Base-by-base conservation (phyloP, 1,284 basidiomycete genomes). In the Puccinia brachypodii region DNA sequence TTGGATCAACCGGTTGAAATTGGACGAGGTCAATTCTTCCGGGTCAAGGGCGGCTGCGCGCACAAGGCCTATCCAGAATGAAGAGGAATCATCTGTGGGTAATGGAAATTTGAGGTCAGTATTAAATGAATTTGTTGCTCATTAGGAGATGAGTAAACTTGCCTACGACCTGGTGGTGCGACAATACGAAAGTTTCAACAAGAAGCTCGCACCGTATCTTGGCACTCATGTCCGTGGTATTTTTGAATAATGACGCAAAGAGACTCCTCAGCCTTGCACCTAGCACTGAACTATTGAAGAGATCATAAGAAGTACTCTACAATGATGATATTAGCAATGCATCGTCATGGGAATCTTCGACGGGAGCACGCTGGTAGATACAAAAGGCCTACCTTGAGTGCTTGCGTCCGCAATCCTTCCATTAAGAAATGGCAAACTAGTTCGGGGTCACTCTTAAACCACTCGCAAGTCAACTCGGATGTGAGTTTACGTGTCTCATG, bases 221-320 rank as follows among this genome's bases (percentile, higher is more conserved):
- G 47, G 40, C 73, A 69, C 72, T 74, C 64, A 64, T 50, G 16
- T 82, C n/a, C 31, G 66, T 40, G 36, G 44, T 82, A 56, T 92
- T 88, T 47, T 90, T 90, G 53, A 96, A 93, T 3, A 99, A 89
- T 0, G 95, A 94, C 0, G 94, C 92, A 8, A 99, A 89, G 88
- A 87, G 88, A 82, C 60, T 44, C n/a, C 25, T 56, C 66, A 79
- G 38, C 25, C 77, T 58, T 36, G 68, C 44, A 71, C 64, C 77
- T 28, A 71, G 36, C 56, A 19, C 31, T 28, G 71, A 6, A 47
- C 53, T 74, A 22, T 74, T 36, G 36, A 60, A 74, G 9, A 72
- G 69, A 72, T 72, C 69, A n/a, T 60, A 38, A 40, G 72, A 31
- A 36, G 47, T 60, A n/a, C 7, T 28, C 72, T 81, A 53, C 69